A percentile compares a stretch with the other conserved stretches of the same genome.
phyloP scores from a whole-genome alignment of 2,329 filamentous ascomycete species.

The Pseudogymnoascus sp. region DNA sequence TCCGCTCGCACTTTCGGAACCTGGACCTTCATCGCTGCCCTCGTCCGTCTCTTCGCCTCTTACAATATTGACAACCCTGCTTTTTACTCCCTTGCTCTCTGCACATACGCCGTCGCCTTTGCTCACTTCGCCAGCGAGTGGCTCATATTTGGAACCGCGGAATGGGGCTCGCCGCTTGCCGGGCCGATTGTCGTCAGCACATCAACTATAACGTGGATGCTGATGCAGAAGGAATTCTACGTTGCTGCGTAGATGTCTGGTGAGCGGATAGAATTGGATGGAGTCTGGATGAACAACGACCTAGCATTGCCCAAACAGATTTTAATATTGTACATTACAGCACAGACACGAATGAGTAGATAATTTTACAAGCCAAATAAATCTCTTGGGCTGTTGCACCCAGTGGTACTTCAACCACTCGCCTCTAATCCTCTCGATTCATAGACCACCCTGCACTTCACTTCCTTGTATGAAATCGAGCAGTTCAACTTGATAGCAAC shows the following conservation, averaged over 20 bases:
- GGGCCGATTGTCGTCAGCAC: conserved; percentile 49
- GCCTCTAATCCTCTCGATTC: neutral
- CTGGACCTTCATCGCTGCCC: conserved; percentile 55
- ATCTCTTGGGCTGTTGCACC: neutral
- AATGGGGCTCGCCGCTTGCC: conserved; percentile 49
- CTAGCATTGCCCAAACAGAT: neutral
- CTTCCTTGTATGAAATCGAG: neutral
- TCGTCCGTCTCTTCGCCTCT: conserved; percentile 56
- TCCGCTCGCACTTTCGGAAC: conserved; percentile 67
- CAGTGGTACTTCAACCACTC: neutral
- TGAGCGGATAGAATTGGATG: neutral
- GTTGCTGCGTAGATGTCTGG: conserved; percentile 38
- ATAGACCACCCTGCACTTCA: neutral
- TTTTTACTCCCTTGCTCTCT: conserved; percentile 54
- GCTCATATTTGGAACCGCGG: conserved; percentile 68
- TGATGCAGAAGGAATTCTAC: conserved; percentile 62
- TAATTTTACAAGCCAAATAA: neutral
- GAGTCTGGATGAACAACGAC: neutral
- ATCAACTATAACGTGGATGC: conserved; percentile 52
- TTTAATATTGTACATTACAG: neutral
- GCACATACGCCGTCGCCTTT: conserved; percentile 51
- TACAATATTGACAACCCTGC: conserved; percentile 52
- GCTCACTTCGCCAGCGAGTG: conserved; percentile 60
- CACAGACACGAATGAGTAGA: neutral
- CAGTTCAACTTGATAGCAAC: neutral